Evolutionary conservation across 441 rosid genomes (phyloP).

Genomic region (Isatis lusitanica): DNA sequence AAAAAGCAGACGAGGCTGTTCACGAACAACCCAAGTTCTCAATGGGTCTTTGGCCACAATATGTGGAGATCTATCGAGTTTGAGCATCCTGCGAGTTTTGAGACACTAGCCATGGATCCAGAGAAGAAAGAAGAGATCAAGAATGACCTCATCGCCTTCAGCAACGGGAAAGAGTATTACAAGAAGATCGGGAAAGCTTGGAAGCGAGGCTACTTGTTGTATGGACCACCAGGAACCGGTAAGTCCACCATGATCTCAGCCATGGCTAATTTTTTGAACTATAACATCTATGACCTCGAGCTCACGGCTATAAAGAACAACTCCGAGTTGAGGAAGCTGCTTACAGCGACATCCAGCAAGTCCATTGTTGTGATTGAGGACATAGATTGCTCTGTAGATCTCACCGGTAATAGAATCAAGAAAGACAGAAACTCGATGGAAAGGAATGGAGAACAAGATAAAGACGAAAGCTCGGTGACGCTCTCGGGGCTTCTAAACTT

Average conservation of each 20-base stretch:
- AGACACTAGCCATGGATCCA: constrained; percentile 59
- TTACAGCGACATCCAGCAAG: constrained; percentile 60
- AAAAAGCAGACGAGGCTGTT: constrained; percentile 42
- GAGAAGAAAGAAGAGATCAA: constrained; percentile 63
- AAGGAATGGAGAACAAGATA: constrained; percentile 41
- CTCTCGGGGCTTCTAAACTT: constrained; percentile 74
- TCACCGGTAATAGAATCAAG: constrained; percentile 62
- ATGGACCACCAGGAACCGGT: constrained; percentile 79
- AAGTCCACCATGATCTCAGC: constrained; percentile 84
- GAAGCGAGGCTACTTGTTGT: constrained; percentile 74
- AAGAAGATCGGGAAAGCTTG: constrained; percentile 71
- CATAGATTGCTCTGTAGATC: constrained; percentile 71
- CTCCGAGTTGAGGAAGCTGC: constrained; percentile 66
- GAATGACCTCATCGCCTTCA: constrained; percentile 58
- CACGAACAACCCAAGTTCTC: constrained; percentile 38
- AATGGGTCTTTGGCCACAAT: constrained; percentile 41
- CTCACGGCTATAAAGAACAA: constrained; percentile 73
- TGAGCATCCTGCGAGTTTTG: constrained; percentile 72
- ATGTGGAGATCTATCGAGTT: constrained; percentile 82
- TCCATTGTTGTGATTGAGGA: constrained; percentile 75
- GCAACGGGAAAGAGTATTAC: constrained; percentile 62
- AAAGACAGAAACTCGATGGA: constrained; percentile 21
- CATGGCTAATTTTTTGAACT: constrained; percentile 70
- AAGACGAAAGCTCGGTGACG: constrained; percentile 57
- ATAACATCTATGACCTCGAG: constrained; percentile 71